Conservation (phyloP, 176 grass and related monocot genomes). For the Ananas comosus region DNA sequence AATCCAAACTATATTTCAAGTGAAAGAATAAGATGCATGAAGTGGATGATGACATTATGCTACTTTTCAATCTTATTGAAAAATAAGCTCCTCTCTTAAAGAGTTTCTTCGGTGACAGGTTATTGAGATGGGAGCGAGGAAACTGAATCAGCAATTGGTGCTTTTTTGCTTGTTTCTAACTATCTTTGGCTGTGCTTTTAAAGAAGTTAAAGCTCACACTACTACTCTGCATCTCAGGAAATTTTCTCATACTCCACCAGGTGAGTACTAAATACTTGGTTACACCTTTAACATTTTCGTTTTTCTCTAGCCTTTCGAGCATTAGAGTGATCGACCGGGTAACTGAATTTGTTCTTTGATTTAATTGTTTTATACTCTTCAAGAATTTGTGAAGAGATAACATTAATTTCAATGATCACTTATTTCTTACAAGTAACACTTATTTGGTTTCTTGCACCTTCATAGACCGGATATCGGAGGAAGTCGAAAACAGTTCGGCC, state of each 20-base stretch:
- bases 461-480: conserved; percentile 25
- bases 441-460: conserved; percentile 17
- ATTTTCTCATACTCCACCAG: conserved; percentile 28
- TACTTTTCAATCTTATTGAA: neutral
- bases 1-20: too few relatives aligned
- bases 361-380: too few relatives aligned
- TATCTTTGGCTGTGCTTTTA: conserved; percentile 29
- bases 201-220: conserved; percentile 11
- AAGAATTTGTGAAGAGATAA: too few relatives aligned
- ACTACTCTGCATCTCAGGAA: conserved; percentile 9
- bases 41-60: too few relatives aligned
- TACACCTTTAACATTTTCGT: conserved; percentile 4
- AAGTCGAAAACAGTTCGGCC: conserved; percentile 17
- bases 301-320: neutral
- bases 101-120: conserved; percentile 32
- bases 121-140: conserved; percentile 41
- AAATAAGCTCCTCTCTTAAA: conserved; percentile 18
- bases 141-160: conserved; percentile 30
- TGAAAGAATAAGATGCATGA: neutral
- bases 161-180: conserved; percentile 47
- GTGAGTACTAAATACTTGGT: conserved; percentile 29
- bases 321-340: too few relatives aligned
- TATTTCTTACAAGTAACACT: conserved; percentile 15
- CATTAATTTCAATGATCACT: neutral
- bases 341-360: too few relatives aligned